Percentiles rank a stretch among this genome's conserved stretches.
phyloP scores from a whole-genome alignment of 257 asterid genomes.

The Nicotiana otophora region DNA sequence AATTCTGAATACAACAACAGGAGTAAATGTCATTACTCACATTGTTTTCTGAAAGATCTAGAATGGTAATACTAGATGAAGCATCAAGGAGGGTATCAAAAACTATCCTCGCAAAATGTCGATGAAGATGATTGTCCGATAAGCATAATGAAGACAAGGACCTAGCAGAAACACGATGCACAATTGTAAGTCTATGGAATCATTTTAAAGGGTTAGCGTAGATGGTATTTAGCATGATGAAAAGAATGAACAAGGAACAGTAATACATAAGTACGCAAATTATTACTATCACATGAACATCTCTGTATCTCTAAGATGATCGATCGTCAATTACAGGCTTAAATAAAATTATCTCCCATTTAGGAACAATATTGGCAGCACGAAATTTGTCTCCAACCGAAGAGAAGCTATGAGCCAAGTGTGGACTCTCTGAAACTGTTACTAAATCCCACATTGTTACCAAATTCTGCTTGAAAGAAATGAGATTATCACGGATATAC shows the following conservation, averaged over 20 bases:
- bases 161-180: conserved; percentile 33
- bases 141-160: conserved; percentile 57
- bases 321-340: not conserved
- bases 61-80: conserved; percentile 48
- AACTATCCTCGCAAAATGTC: conserved; percentile 49
- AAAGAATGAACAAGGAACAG: not conserved
- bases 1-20: conserved; percentile 8
- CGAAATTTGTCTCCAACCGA: not conserved
- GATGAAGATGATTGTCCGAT: conserved; percentile 56
- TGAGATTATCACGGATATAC: not conserved
- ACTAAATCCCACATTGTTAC: not conserved
- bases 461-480: not conserved
- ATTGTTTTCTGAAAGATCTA: conserved; percentile 87
- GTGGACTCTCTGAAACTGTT: not conserved
- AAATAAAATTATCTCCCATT: not conserved
- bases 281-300: not conserved
- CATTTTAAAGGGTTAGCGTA: not conserved
- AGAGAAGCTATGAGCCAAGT: not conserved
- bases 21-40: conserved; percentile 38
- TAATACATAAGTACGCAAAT: not conserved
- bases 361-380: not conserved
- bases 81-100: conserved; percentile 58
- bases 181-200: conserved; percentile 2
- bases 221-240: not conserved
- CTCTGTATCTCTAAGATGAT: not conserved